Percentiles rank a stretch among this genome's conserved stretches.
Evolutionary conservation across 2,329 filamentous ascomycete species (phyloP).

Genomic region (Simplicillium aogashimaense): DNA sequence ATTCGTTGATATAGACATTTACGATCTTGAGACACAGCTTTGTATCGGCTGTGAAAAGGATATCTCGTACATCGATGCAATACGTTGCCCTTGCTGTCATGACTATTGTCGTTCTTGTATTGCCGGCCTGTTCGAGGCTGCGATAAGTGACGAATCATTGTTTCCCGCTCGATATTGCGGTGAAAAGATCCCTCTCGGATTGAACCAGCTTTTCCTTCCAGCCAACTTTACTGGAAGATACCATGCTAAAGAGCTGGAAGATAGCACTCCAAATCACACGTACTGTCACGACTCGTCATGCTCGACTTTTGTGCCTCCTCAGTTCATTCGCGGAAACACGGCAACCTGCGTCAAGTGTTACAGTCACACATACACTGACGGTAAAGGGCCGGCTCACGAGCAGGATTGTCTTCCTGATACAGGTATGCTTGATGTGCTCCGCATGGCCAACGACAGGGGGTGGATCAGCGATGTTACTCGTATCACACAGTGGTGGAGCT

Average conservation of each 20-base stretch:
- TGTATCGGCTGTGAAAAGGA: no score
- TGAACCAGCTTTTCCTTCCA: slow-evolving; percentile 22
- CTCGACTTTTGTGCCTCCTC: slow-evolving; percentile 32
- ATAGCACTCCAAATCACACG: slow-evolving; percentile 32
- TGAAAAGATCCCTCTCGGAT: slow-evolving; percentile 24
- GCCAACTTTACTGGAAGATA: slow-evolving; percentile 24
- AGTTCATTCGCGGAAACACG: slow-evolving; percentile 17
- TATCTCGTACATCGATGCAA: no score
- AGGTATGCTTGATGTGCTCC: no score
- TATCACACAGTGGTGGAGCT: slow-evolving; percentile 39
- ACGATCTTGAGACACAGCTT: no score
- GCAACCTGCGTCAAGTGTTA: slow-evolving; percentile 33
- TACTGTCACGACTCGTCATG: slow-evolving; percentile 39
- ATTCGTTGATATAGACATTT: no score
- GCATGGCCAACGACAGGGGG: neutral
- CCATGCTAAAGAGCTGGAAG: slow-evolving; percentile 35
- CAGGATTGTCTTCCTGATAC: no score
- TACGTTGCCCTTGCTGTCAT: no score
- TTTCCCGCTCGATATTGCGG: slow-evolving; percentile 46
- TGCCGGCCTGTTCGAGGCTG: slow-evolving; percentile 23
- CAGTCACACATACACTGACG: slow-evolving; percentile 34
- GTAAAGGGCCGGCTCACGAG: slow-evolving; percentile 25
- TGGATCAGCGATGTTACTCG: slow-evolving; percentile 37
- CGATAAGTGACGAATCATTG: slow-evolving; percentile 34
- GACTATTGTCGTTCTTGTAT: no score